phyloP scores from a whole-genome alignment of 192 early-diverging fungal genomes.

The Allomyces javanicus region DNA sequence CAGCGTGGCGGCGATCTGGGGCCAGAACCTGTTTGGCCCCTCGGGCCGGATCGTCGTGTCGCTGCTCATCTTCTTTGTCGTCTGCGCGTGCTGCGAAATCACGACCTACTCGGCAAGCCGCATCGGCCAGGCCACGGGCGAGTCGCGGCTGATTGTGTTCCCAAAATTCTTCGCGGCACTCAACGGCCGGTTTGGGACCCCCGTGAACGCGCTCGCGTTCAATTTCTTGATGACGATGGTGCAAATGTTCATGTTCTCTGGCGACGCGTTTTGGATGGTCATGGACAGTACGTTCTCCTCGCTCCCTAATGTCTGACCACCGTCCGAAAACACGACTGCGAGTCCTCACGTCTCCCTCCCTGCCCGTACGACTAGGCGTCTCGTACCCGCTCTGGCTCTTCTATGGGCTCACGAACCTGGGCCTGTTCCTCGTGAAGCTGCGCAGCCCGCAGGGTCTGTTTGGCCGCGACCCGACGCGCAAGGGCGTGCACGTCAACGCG shows the following conservation, averaged over 20 bases:
- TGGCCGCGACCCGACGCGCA: constrained; percentile 6
- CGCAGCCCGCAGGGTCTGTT: constrained; percentile 8
- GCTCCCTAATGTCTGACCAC: too few relatives aligned
- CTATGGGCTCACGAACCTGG: constrained; percentile 30
- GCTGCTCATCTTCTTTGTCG: constrained; percentile 23
- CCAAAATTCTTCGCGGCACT: constrained; percentile 13
- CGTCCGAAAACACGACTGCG: too few relatives aligned
- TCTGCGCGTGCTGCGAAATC: neutral
- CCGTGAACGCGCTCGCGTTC: constrained; percentile 17
- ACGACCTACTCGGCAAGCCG: constrained; percentile 9
- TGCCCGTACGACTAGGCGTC: constrained; percentile 7
- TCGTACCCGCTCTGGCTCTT: constrained; percentile 42
- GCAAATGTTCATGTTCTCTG: constrained; percentile 28
- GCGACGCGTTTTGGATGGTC: constrained; percentile 35
- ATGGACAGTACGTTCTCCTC: constrained; percentile 12
- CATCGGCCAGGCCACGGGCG: constrained; percentile 24
- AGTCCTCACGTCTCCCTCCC: too few relatives aligned
- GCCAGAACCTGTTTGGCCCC: constrained; percentile 28
- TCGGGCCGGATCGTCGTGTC: constrained; percentile 22
- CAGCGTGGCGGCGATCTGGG: constrained; percentile 36
- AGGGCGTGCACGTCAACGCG: constrained; percentile 22
- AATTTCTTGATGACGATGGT: constrained; percentile 24
- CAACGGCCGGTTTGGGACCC: constrained; percentile 19
- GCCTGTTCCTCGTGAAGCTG: constrained; percentile 25
- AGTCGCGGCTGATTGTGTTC: neutral